Evolutionary conservation across 108 stramenopile genomes (phyloP).

Genomic region (Nannochloropsis salina): DNA sequence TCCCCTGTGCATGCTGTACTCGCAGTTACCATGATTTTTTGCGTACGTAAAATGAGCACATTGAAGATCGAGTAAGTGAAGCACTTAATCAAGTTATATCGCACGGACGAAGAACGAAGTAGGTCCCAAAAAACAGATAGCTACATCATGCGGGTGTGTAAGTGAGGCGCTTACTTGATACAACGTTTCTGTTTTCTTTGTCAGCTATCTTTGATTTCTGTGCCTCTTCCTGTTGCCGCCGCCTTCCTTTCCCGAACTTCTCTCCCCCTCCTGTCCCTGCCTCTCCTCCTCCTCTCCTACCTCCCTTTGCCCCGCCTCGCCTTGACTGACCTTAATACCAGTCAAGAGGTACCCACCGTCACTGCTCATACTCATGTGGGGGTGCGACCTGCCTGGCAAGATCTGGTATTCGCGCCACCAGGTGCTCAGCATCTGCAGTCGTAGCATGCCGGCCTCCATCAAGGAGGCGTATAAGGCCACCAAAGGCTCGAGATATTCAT

Average conservation of each 20-base stretch:
- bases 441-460: background rate
- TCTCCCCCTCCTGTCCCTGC: background rate
- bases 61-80: too few relatives aligned
- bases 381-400: background rate
- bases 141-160: too few relatives aligned
- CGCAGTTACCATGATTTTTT: too few relatives aligned
- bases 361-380: background rate
- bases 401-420: constrained; percentile 18
- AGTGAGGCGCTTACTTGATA: too few relatives aligned
- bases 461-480: background rate
- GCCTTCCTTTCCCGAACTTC: background rate
- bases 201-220: background rate
- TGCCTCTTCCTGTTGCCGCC: background rate
- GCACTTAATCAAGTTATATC: too few relatives aligned
- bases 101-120: too few relatives aligned
- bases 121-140: too few relatives aligned
- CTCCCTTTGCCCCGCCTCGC: background rate
- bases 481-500: background rate
- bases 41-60: too few relatives aligned
- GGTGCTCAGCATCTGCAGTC: background rate
- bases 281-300: background rate
- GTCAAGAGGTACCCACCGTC: constrained; percentile 17
- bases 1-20: too few relatives aligned
- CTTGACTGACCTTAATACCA: background rate
- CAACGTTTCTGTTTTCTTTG: too few relatives aligned